Conservation (phyloP, 1,284 basidiomycete genomes). For the Mrakiaceae sp. region DNA sequence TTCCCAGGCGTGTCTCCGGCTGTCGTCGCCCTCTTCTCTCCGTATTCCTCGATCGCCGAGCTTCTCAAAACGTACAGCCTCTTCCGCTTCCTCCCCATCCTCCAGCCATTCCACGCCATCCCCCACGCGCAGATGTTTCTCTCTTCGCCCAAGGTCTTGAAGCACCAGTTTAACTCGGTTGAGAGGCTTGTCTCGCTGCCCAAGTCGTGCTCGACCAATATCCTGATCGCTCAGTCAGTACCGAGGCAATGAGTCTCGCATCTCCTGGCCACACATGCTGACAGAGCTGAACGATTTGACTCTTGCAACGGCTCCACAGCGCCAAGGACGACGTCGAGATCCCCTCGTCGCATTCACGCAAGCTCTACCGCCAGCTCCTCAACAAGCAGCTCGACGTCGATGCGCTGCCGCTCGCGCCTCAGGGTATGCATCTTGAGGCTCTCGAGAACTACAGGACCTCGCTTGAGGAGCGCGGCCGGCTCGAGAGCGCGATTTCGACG, state of each 20-base stretch:
- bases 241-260: too few relatives aligned
- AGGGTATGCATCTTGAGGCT: background rate
- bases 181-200: background rate
- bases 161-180: slow-evolving; percentile 10
- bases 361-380: slow-evolving; percentile 4
- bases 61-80: slow-evolving; percentile 14
- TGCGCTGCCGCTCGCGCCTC: background rate
- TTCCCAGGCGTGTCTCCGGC: slow-evolving; percentile 5
- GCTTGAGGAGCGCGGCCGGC: background rate
- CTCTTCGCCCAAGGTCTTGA: slow-evolving; percentile 4
- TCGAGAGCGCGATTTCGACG: background rate
- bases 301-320: too few relatives aligned
- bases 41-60: slow-evolving; percentile 5
- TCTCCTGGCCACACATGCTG: too few relatives aligned
- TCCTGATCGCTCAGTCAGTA: slow-evolving; percentile 3
- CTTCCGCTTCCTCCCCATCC: slow-evolving; percentile 10
- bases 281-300: too few relatives aligned
- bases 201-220: background rate
- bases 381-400: background rate
- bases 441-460: background rate
- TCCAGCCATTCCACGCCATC: slow-evolving; percentile 8
- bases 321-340: slow-evolving; percentile 15
- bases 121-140: slow-evolving; percentile 1
- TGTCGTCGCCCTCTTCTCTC: slow-evolving; percentile 7
- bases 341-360: background rate